Percentiles rank a stretch among this genome's conserved stretches.
Evolutionary conservation across 1,139 yeast genomes (phyloP).

Genomic region (Yamadazyma diospyri): DNA sequence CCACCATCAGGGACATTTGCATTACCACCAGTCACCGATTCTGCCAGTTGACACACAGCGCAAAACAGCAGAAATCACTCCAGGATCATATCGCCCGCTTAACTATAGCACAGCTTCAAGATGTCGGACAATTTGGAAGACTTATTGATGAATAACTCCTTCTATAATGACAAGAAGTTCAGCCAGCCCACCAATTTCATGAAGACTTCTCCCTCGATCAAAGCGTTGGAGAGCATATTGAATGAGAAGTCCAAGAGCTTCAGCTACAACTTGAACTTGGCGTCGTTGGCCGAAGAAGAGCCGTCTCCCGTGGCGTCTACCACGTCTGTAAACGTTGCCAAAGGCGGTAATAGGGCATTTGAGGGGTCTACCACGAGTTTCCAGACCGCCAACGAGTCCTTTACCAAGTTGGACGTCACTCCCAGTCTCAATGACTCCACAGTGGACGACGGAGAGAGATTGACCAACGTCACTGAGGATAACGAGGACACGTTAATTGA

Average conservation of each 20-base stretch:
- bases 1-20: too few species aligned
- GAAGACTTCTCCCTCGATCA: conserved; percentile 52
- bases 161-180: conserved; percentile 13
- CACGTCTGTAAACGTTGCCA: background rate
- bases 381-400: conserved; percentile 12
- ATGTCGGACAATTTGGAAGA: conserved; percentile 11
- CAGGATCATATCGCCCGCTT: too few species aligned
- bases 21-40: too few species aligned
- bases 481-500: conserved; percentile 28
- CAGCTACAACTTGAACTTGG: conserved; percentile 14
- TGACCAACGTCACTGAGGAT: conserved; percentile 14
- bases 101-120: background rate
- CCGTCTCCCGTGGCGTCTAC: background rate
- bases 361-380: conserved; percentile 8
- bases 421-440: conserved; percentile 17
- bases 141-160: conserved; percentile 15
- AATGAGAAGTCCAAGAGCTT: conserved; percentile 25
- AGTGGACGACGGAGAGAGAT: conserved; percentile 10
- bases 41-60: too few species aligned
- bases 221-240: conserved; percentile 48
- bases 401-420: conserved; percentile 2
- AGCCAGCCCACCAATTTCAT: conserved; percentile 41
- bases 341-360: background rate
- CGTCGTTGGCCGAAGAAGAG: conserved; percentile 9
- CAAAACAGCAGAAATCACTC: too few species aligned